phyloP scores from a whole-genome alignment of 176 grass and related monocot genomes.

The Musa beccarii region DNA sequence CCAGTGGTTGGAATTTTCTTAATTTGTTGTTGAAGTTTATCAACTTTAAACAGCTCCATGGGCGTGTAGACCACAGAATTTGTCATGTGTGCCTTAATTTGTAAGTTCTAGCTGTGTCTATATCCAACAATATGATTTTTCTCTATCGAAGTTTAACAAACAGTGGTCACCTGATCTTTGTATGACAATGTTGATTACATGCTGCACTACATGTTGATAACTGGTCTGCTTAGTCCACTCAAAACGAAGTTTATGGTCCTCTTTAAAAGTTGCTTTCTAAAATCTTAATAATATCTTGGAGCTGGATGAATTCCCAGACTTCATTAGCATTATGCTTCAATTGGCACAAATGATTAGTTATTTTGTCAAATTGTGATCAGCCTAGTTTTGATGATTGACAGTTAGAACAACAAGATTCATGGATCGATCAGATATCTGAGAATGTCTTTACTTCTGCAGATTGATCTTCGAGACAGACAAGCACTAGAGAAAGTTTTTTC shows the following conservation, averaged over 20 bases:
- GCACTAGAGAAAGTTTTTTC: conserved; percentile 61
- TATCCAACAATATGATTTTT: not conserved
- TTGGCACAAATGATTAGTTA: too few species aligned
- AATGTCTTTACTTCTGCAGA: conserved; percentile 32
- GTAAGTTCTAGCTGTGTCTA: not conserved
- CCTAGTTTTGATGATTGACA: not conserved
- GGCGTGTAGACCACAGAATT: not conserved
- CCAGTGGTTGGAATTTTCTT: too few species aligned
- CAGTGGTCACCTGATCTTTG: not conserved
- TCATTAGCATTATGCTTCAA: not conserved
- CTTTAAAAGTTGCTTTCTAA: not conserved
- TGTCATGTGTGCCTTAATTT: not conserved
- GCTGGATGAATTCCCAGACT: not conserved
- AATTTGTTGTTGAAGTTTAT: too few species aligned
- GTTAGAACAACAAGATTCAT: not conserved
- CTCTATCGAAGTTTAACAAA: not conserved
- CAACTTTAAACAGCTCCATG: not conserved
- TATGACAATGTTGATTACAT: not conserved
- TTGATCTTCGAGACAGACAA: conserved; percentile 77
- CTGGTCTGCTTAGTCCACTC: not conserved
- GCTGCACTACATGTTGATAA: not conserved
- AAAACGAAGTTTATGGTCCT: not conserved
- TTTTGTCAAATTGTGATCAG: not conserved
- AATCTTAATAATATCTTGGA: not conserved
- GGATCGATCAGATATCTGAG: not conserved